A percentile compares a stretch with the other conserved stretches of the same genome.
Evolutionary conservation across 805 yeast genomes (phyloP).

Genomic region (Saccharomyces eubayanus): DNA sequence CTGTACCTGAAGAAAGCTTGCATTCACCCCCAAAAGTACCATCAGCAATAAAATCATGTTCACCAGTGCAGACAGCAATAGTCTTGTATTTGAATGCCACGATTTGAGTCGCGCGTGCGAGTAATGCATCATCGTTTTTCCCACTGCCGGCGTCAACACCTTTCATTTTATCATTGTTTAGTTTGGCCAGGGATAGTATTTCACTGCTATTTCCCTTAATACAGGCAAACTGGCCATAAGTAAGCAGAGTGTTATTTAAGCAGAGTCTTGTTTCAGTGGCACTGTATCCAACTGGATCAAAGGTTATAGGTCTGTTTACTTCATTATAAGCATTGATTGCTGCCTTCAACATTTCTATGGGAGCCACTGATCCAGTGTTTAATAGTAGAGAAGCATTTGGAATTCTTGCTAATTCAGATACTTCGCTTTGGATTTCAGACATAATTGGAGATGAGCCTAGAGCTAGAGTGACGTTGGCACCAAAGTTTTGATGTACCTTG

Average conservation of each 20-base stretch:
- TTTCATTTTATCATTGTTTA: constrained; percentile 41
- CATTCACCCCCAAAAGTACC: constrained; percentile 31
- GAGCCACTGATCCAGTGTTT: constrained; percentile 68
- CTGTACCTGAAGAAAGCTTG: constrained; percentile 12
- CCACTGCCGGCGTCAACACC: constrained; percentile 56
- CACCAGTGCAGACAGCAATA: constrained; percentile 68
- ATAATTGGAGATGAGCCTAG: constrained; percentile 82
- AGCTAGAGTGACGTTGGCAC: constrained; percentile 80
- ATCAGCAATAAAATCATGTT: constrained; percentile 42
- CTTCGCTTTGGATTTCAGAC: constrained; percentile 70
- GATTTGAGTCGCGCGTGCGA: constrained; percentile 36
- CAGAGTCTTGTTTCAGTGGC: constrained; percentile 55
- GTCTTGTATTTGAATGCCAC: constrained; percentile 46
- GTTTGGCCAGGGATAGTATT: constrained; percentile 51
- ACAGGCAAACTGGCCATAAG: constrained; percentile 51
- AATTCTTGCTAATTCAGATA: constrained; percentile 49
- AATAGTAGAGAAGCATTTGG: constrained; percentile 51
- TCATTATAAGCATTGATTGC: constrained; percentile 56
- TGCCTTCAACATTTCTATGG: constrained; percentile 35
- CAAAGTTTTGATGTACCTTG: constrained; percentile 77
- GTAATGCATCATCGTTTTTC: constrained; percentile 17
- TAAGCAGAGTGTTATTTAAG: constrained; percentile 42
- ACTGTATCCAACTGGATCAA: constrained; percentile 92
- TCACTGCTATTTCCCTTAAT: constrained; percentile 88
- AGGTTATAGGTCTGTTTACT: constrained; percentile 52